Evolutionary conservation across 192 early-diverging fungal species (phyloP), one percentile per base, ranked within the genome.

Genomic region (Coemansia sp.): DNA sequence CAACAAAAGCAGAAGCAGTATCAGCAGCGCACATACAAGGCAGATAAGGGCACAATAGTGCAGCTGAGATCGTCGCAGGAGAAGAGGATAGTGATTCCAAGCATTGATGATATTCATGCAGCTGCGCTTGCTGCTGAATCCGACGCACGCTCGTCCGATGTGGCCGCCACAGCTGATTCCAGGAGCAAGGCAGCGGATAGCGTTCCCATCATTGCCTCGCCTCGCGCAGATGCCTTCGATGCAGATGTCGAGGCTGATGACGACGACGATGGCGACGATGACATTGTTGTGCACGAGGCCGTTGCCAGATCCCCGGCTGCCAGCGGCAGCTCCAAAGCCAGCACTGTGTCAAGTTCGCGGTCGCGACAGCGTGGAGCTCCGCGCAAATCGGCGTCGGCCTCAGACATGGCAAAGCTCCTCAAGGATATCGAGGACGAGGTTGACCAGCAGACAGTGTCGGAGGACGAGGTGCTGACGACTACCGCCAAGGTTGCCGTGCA

Each of bases 31-130:
- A 56, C 64, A 67, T 73, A 81, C 57, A 76, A 61, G 65, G 66
- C 74, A 68, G 75, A 76, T 75, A 77, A 73, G 56, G 75, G 80
- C 47, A 83, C 80, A 71, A 83, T 83, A 74, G 80, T 83, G 80
- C 75, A 68, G 56, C 67, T 83, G 72, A 61, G 80, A 83, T 83
- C 75, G 74, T 67, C 79, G 56, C 53, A 69, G 21, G 56, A 64
- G 42, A 64, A 66, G 56, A 74, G 59, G 67, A 60, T 77, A 62
- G 67, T 69, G 38, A 83, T 83, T 54, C 75, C 80, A 26, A 62
- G 58, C 41, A 45, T 74, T 19, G 74, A 76, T 37, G 79, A 60
- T 48, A 61, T 82, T 61, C 74, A 72, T 69, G 71, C 63, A 67
- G 74, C 68, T 53, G 70, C 41, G 43, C 66, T 61, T 53, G 67